These are phyloP conservation scores for Acer saccharum DNA, from an alignment of 345 rosid genomes.

Conservation along the genomic window DNA sequence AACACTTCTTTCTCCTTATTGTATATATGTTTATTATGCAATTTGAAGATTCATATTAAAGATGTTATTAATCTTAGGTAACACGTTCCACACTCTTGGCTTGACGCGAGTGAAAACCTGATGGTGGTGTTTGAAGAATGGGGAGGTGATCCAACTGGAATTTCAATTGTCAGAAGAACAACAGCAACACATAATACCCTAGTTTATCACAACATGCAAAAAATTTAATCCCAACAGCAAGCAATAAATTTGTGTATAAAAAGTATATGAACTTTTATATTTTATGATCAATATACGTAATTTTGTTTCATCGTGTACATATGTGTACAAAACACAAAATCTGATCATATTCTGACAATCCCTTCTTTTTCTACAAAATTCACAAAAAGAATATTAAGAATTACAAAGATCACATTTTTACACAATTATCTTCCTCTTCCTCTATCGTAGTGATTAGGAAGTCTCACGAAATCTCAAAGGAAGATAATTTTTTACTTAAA, in stretches of 20 bases:
- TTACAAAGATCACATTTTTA: background rate
- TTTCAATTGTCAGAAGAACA: slow-evolving; percentile 64
- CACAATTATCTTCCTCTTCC: background rate
- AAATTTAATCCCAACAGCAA: background rate
- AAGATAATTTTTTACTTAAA: slow-evolving; percentile 35
- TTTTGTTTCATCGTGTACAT: background rate
- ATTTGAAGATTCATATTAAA: background rate
- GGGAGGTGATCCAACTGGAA: slow-evolving; percentile 84
- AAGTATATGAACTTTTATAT: too few relatives aligned
- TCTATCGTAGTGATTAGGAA: background rate
- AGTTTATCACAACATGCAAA: background rate
- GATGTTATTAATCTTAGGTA: slow-evolving; percentile 50
- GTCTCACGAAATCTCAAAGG: slow-evolving; percentile 8
- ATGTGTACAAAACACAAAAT: background rate
- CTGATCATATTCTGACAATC: background rate
- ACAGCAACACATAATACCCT: slow-evolving; percentile 10
- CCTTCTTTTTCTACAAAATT: background rate
- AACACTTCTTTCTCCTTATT: slow-evolving; percentile 3
- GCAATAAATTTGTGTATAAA: too few relatives aligned
- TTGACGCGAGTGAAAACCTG: slow-evolving; percentile 59
- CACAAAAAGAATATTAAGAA: background rate
- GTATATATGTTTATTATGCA: background rate
- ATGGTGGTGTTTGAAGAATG: slow-evolving; percentile 82
- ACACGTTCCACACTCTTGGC: slow-evolving; percentile 92
- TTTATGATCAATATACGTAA: too few relatives aligned